Base-by-base conservation (phyloP, 768 basidiomycete genomes). In the Lactifluus rugatus region DNA sequence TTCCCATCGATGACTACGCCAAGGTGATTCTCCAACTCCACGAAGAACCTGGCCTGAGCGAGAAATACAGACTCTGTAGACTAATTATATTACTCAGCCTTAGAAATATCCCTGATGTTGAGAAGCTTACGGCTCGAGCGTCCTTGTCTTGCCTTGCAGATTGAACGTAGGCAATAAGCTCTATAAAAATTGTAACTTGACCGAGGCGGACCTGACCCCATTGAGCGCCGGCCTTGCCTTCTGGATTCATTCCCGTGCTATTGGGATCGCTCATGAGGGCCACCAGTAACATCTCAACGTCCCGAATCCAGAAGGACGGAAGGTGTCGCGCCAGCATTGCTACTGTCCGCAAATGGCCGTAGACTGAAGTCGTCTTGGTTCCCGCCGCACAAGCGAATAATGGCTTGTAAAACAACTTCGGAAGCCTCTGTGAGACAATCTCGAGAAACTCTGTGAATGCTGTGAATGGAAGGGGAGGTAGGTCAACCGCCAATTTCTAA, bases 261-360 rank as follows among this genome's bases (percentile, higher is more conserved):
- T 59, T 60, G 9, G 73, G 68, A 60, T 81, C 80, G 56, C 78
- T 81, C 76, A 85, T 78, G 42, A 89, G 66, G 10, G 83, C 87
- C 2, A 89, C 76, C 3, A 82, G 75, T 64, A 88, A 72, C 87
- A 90, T 89, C 64, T 89, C 87, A 6, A 81, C 74, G 67, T 89
- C 82, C 23, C 78, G 75, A 7, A 75, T 74, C 86, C 85, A 89
- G 63, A 83, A 81, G 59, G 82, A 81, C 2, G 79, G 75, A 16
- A 87, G 71, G 64, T 80, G 79, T 31, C 73, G 76, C 5, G 80
- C 73, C 54, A 85, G 63, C 2, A 78, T 74, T 14, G 73, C 71
- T 47, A 89, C 66, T 3, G 76, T 73, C 46, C 79, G 76, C 0
- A 88, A 75, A 59, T 87, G 79, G 53, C 78, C 80, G 11, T 80